Conservation (phyloP, 352 stramenopile genomes). For the Peronospora destructor region DNA sequence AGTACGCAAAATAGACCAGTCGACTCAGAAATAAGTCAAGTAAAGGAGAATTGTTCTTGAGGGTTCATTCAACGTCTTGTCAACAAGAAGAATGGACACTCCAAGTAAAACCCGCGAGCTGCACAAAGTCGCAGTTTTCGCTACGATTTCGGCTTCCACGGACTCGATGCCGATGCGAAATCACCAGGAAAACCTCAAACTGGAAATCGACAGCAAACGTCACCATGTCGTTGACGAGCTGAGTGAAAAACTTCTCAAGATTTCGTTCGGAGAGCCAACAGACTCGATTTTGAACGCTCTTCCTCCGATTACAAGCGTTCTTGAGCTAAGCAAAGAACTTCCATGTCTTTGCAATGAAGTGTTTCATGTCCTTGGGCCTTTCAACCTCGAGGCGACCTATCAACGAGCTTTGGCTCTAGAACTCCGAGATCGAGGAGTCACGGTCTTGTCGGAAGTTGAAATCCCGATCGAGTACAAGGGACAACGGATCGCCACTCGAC, state of each 20-base stretch:
- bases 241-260: constrained; percentile 14
- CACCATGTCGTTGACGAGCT: constrained; percentile 10
- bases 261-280: constrained; percentile 19
- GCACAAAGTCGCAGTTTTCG: too few relatives aligned
- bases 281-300: neutral
- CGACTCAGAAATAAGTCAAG: too few relatives aligned
- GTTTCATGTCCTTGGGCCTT: constrained; percentile 24
- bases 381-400: constrained; percentile 36
- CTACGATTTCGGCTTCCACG: too few relatives aligned
- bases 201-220: neutral
- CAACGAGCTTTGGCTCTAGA: constrained; percentile 29
- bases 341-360: constrained; percentile 33
- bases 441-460: constrained; percentile 23
- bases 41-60: too few relatives aligned
- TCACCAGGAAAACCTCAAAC: constrained; percentile 15
- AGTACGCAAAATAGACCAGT: too few relatives aligned
- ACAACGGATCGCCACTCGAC: constrained; percentile 21
- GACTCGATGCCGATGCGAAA: too few relatives aligned
- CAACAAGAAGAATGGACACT: too few relatives aligned
- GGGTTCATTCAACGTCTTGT: too few relatives aligned
- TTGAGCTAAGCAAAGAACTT: constrained; percentile 16
- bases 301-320: constrained; percentile 3
- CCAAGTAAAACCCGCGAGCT: too few relatives aligned
- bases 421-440: constrained; percentile 21
- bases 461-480: constrained; percentile 34